A percentile compares a stretch with the other conserved stretches of the same genome.
These are phyloP conservation scores for Arthrobotrys iridis DNA, from an alignment of 2,329 filamentous ascomycete species.

Conservation along the genomic window DNA sequence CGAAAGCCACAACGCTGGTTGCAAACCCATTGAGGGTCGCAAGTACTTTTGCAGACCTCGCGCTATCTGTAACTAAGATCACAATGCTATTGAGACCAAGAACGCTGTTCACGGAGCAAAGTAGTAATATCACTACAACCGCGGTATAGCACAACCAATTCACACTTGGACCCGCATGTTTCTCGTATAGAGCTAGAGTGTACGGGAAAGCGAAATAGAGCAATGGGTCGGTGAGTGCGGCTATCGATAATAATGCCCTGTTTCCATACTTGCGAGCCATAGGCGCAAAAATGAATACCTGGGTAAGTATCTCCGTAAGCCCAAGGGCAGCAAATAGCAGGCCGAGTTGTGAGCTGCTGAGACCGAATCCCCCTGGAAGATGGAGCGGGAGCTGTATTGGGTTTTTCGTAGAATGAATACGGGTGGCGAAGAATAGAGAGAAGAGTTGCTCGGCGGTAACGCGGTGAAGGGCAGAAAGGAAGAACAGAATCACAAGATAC, in stretches of 20 bases:
- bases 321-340: conserved; percentile 71
- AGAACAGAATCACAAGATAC: conserved; percentile 81
- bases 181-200: conserved; percentile 17
- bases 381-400: conserved; percentile 64
- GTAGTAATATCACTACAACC: not conserved
- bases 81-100: conserved; percentile 29
- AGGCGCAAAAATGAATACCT: conserved; percentile 70
- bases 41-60: conserved; percentile 10
- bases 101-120: conserved; percentile 19
- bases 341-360: conserved; percentile 72
- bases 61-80: conserved; percentile 33
- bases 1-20: not conserved
- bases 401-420: conserved; percentile 55
- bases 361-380: conserved; percentile 71
- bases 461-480: conserved; percentile 87
- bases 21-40: conserved; percentile 31
- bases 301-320: conserved; percentile 69
- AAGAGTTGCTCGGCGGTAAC: conserved; percentile 95
- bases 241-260: not conserved
- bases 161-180: not conserved
- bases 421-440: conserved; percentile 83
- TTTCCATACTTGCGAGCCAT: conserved; percentile 18
- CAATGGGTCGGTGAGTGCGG: conserved; percentile 12
- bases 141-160: conserved; percentile 15
- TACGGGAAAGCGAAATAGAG: conserved; percentile 28